Conservation (phyloP, 371 early-diverging fungal species). For the Syncephalastrum sp. region DNA sequence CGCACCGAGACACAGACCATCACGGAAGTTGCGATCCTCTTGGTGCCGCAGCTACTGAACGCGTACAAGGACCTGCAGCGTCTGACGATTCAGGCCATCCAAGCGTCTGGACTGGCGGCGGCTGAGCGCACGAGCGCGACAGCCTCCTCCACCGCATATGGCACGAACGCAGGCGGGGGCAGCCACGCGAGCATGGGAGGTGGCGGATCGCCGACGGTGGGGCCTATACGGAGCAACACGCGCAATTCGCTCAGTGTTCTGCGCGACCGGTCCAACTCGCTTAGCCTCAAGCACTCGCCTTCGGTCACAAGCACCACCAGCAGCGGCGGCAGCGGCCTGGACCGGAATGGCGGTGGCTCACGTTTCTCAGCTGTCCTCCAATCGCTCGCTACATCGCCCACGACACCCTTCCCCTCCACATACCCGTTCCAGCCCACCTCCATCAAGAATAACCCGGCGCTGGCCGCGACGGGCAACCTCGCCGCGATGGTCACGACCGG, state of each 20-base stretch:
- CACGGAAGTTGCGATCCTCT: conserved; percentile 28
- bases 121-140: conserved; percentile 2
- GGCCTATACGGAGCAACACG: background rate
- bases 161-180: background rate
- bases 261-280: conserved; percentile 24
- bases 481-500: conserved; percentile 46
- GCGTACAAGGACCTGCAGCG: conserved; percentile 47
- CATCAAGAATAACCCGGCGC: conserved; percentile 8
- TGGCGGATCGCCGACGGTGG: background rate
- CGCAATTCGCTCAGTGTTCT: conserved; percentile 19
- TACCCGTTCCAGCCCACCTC: conserved; percentile 39
- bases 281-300: conserved; percentile 12
- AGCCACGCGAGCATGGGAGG: background rate
- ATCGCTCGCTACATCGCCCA: conserved; percentile 42
- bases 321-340: background rate
- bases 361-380: conserved; percentile 28
- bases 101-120: conserved; percentile 18
- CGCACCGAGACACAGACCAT: conserved; percentile 25
- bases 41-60: conserved; percentile 41
- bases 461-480: conserved; percentile 19
- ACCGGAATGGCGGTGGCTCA: conserved; percentile 6
- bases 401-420: conserved; percentile 36
- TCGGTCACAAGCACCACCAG: background rate
- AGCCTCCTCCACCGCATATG: background rate
- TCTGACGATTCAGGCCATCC: conserved; percentile 38